phyloP scores from a whole-genome alignment of 2,329 filamentous ascomycete genomes.

The Talaromyces atroroseus region DNA sequence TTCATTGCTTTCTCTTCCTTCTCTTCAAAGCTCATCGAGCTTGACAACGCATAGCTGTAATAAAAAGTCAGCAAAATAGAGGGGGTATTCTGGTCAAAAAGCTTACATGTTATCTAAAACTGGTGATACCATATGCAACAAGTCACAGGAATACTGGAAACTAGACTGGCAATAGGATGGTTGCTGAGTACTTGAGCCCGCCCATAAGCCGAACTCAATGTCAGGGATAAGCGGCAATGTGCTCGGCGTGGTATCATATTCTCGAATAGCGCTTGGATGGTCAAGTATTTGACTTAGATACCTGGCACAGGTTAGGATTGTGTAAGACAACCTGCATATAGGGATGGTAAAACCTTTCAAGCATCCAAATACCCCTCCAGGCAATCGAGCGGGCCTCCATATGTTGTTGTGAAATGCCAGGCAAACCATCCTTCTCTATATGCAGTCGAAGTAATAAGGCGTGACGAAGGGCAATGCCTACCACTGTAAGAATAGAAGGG shows the following conservation, averaged over 20 bases:
- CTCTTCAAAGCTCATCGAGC: not conserved
- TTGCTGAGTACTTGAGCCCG: not conserved
- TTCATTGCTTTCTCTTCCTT: not conserved
- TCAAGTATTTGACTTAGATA: not conserved
- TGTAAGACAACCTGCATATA: not conserved
- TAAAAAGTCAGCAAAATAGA: not conserved
- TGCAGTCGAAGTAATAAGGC: not conserved
- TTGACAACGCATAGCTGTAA: not conserved
- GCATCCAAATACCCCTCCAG: not conserved
- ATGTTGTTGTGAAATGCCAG: not conserved
- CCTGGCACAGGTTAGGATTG: not conserved
- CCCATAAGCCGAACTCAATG: not conserved
- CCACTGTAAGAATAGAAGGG: not conserved
- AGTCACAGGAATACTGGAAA: not conserved
- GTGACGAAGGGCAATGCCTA: not conserved
- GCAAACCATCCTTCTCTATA: not conserved
- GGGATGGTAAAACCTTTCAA: not conserved
- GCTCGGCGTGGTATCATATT: not conserved
- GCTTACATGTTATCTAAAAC: not conserved
- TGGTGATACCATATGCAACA: not conserved
- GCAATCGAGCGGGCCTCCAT: not conserved
- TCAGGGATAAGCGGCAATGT: not conserved
- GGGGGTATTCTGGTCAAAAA: not conserved
- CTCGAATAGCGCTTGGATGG: not conserved
- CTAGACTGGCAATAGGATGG: not conserved